Base-by-base conservation (phyloP, 2,329 filamentous ascomycete species). In the Penicillium olsonii region DNA sequence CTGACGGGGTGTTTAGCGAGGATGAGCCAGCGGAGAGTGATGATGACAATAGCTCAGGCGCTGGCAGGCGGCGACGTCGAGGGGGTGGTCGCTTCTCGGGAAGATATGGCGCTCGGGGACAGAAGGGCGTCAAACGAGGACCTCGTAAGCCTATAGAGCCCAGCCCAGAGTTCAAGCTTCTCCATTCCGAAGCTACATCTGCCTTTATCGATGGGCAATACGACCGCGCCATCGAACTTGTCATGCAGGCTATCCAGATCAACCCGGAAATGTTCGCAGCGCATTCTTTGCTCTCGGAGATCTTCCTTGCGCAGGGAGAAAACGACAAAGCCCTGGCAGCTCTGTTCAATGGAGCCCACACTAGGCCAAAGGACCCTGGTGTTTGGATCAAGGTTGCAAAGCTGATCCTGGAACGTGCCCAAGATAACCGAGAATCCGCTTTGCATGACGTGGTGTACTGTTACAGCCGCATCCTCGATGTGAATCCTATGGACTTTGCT, bases 261-360 rank as follows among this genome's bases (percentile, higher is more conserved):
- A 85, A 87, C 57, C 83, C 83, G 0, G 83, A 85, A 63, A 80
- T 85, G 56, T 85, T 82, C 63, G 75, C 77, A 22, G 81, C 83
- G 12, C 81, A 86, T 68, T 80, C 77, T 44, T 69, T 85, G 17
- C 70, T 85, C 7, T 83, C 82, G 0, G 80, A 85, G 53, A 80
- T 84, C 42, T 78, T 83, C 43, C 66, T 78, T 9, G 75, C 75
- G 11, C 75, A 78, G 63, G 81, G 80, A n/a, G 75, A 82, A 38
- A 74, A 78, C 29, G 75, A 80, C 45, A 81, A 82, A 54, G 78
- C 82, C 1, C 66, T 84, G 31, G 73, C 76, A 35, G 81, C 80
- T 37, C 68, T 85, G 10, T 78, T 82, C 53, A 77, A 75, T 43
- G 84, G 82, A 47, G 82, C 82, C 19, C 79, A 82, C 49, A 80